A percentile compares a stretch with the other conserved stretches of the same genome.
Conservation (phyloP, 2,329 filamentous ascomycete species). For the Conoideocrella luteorostrata region DNA sequence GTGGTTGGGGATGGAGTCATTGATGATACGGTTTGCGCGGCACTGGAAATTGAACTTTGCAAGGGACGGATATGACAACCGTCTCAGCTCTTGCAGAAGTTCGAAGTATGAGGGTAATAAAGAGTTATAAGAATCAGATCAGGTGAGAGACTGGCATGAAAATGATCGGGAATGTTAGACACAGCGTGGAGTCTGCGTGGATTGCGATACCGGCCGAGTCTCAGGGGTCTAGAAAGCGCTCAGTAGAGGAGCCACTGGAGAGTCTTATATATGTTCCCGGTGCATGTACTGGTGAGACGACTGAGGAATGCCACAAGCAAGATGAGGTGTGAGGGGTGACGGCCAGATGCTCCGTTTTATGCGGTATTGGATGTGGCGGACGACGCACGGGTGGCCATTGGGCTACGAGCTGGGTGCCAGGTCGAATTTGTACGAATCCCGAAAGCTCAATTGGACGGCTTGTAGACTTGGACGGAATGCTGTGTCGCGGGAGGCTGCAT, state of each 20-base stretch:
- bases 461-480: constrained; percentile 4
- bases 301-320: constrained; percentile 8
- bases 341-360: constrained; percentile 3
- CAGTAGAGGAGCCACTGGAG: constrained; percentile 1
- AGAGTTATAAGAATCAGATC: neutral
- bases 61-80: no score
- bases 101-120: neutral
- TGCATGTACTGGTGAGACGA: constrained; percentile 5
- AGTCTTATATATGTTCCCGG: constrained; percentile 11
- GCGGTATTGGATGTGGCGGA: constrained; percentile 4
- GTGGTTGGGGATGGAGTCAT: constrained; percentile 21
- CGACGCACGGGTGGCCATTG: constrained; percentile 1
- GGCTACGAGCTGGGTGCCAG: constrained; percentile 8
- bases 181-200: constrained; percentile 3
- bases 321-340: constrained; percentile 10
- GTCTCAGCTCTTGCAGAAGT: neutral
- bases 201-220: constrained; percentile 8
- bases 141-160: constrained; percentile 7
- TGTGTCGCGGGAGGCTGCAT: constrained; percentile 10
- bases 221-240: constrained; percentile 7
- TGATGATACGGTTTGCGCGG: no score
- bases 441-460: neutral
- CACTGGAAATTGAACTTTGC: no score
- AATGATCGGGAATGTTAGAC: constrained; percentile 9
- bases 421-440: constrained; percentile 1